Evolutionary conservation across 306 rosid species (phyloP).

Genomic region (Erythrophleum fordii): DNA sequence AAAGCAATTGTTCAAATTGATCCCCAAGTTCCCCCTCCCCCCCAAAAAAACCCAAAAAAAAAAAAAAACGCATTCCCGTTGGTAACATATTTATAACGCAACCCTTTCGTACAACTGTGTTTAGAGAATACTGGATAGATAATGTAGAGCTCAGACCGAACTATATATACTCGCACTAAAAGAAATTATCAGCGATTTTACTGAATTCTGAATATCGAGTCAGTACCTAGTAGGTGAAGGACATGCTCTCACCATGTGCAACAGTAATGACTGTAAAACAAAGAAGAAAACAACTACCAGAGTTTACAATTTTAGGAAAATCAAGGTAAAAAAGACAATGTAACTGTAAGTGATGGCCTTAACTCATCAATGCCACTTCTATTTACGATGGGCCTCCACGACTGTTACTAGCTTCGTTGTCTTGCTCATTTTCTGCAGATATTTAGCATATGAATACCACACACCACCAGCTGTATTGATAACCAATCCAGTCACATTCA

Average conservation of each 20-base stretch:
- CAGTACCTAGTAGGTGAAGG: neutral
- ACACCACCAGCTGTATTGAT: conserved; percentile 95
- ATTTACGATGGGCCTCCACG: conserved; percentile 68
- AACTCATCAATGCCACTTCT: conserved; percentile 36
- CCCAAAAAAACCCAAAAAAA: too few species aligned
- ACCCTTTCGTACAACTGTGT: neutral
- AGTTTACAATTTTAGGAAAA: conserved; percentile 22
- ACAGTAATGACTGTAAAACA: conserved; percentile 27
- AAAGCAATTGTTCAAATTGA: too few species aligned
- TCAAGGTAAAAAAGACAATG: conserved; percentile 26
- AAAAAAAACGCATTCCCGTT: neutral
- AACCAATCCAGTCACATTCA: conserved; percentile 85
- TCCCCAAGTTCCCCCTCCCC: too few species aligned
- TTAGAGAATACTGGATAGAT: neutral
- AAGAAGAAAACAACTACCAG: neutral
- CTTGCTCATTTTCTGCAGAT: conserved; percentile 73
- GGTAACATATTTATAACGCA: neutral
- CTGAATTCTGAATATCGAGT: conserved; percentile 24
- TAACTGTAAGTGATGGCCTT: conserved; percentile 34
- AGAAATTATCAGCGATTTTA: neutral
- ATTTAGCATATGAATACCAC: conserved; percentile 93
- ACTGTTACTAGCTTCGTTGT: conserved; percentile 55
- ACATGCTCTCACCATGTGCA: conserved; percentile 29
- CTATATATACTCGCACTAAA: conserved; percentile 3
- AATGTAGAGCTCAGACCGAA: neutral